phyloP scores from a whole-genome alignment of 257 asterid genomes.

The Forsythia viridissima region DNA sequence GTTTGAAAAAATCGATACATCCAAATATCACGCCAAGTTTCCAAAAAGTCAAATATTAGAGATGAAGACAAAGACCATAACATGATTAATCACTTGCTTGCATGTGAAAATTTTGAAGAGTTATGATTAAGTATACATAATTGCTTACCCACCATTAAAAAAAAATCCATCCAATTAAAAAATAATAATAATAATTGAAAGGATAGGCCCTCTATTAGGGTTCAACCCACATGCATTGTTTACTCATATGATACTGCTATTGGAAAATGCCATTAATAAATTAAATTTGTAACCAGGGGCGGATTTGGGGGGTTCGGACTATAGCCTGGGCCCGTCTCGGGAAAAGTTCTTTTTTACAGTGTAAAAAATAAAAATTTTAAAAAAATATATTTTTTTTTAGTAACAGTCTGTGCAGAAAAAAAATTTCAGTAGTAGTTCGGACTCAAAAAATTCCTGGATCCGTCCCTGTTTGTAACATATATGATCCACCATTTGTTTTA shows the following conservation, averaged over 20 bases:
- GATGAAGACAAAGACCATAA: not conserved
- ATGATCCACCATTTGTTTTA: no score
- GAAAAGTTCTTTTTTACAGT: no score
- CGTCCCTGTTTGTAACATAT: not conserved
- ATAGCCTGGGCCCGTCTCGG: no score
- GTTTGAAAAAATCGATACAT: no score
- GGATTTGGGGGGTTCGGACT: no score
- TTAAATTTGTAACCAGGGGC: not conserved
- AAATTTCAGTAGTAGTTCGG: no score
- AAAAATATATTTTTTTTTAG: no score
- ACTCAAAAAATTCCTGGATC: no score
- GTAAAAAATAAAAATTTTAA: no score
- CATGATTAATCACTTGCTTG: constrained; percentile 6
- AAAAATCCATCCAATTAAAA: not conserved
- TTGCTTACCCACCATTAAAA: not conserved
- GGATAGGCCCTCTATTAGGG: not conserved
- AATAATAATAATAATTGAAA: not conserved
- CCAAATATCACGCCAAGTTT: not conserved
- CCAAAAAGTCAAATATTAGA: not conserved
- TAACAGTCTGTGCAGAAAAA: no score
- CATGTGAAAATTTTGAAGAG: not conserved
- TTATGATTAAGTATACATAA: not conserved
- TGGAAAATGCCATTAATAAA: not conserved
- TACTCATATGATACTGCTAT: not conserved
- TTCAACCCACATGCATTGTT: not conserved